Evolutionary conservation across 345 rosid genomes (phyloP), one percentile per base, ranked within the genome.

Genomic region (Geranium brycei): DNA sequence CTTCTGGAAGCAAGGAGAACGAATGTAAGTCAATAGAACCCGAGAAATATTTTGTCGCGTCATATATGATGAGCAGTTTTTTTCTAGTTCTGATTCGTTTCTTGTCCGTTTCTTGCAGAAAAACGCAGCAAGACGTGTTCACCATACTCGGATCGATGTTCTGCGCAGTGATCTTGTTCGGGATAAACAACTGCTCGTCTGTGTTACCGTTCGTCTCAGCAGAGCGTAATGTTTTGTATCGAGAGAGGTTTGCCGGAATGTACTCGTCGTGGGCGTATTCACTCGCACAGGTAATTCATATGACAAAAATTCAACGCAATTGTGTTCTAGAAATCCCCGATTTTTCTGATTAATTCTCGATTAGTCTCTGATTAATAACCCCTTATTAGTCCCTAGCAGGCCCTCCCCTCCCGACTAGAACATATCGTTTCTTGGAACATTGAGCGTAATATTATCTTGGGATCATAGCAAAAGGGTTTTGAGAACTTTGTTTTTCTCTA

Each of bases 211-310:
- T 79, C 30, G 74, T 88, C 53, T 81, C 82, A 3, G 74, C 72
- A 18, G 97, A 91, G 35, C 74, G 91, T 16, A 77, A 70, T 7
- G 97, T 86, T 11, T 71, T 85, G 81, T 86, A 88, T 68, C 78
- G 96, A 0, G 93, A 91, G 74, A 82, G 82, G 71, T 88, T 84
- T 73, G 93, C 93, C 0, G 96, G 93, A 57, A 91, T 83, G 96
- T 86, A 88, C 80, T 83, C 96, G 41, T 69, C 90, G 0, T 80
- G 82, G 79, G 77, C 88, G n/a, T 86, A 73, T 68, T 81, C 95
- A 7, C 66, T 82, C 61, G 91, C 90, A 32, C 96, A 85, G 81
- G 92, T 80, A 64, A 5, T n/a, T 28, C 17, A 13, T 32, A 6
- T 66, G 2, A 15, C 4, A 7, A 60, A 19, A 30, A 10, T 64